Evolutionary conservation across 371 early-diverging fungal species (phyloP), one percentile per base, ranked within the genome.

Genomic region (Chytridium lagenaria): DNA sequence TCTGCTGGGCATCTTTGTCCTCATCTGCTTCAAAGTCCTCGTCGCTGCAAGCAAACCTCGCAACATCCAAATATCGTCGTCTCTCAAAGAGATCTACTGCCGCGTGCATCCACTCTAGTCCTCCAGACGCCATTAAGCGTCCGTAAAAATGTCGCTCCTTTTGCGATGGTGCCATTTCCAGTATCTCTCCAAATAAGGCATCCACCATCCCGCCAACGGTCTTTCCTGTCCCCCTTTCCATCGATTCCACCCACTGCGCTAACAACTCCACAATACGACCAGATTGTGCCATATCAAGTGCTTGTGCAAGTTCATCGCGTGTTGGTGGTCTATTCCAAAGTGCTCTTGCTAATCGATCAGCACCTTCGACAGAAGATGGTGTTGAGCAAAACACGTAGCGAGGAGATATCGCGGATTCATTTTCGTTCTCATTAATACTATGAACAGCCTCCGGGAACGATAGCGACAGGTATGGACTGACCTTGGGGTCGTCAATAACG

Each of bases 141-240:
- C 66, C 66, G 28, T 15, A 66, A 38, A 66, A 28, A 23, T 66
- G 16, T 16, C 66, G 39, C 66, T 66, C 66, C 22, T 5, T 7
- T 28, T 22, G 15, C 3, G 44, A 38, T 19, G 49, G 49, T 16
- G 26, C 44, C 66, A 66, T 44, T 44, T 66, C 66, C 66, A 66
- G 49, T n/a, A 66, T 44, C 66, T 66, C 66, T 5, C 44, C 66
- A 37, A 40, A 44, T 2, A 66, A 44, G 23, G 66, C 39, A 44
- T 66, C 66, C 2, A 44, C 30, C 12, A 66, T 40, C n/a, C 66
- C 66, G 23, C 66, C 66, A 28, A 66, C 66, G 10, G 66, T 66
- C 44, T 3, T 44, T 15, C n/a, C 49, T 10, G 66, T 40, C 23
- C 66, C 66, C 30, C 10, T 37, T 15, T 26, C 38, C 22, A 44